A percentile compares a stretch with the other conserved stretches of the same genome.
phyloP scores from a whole-genome alignment of 495 filamentous ascomycete genomes.

The Oidiodendron maius region DNA sequence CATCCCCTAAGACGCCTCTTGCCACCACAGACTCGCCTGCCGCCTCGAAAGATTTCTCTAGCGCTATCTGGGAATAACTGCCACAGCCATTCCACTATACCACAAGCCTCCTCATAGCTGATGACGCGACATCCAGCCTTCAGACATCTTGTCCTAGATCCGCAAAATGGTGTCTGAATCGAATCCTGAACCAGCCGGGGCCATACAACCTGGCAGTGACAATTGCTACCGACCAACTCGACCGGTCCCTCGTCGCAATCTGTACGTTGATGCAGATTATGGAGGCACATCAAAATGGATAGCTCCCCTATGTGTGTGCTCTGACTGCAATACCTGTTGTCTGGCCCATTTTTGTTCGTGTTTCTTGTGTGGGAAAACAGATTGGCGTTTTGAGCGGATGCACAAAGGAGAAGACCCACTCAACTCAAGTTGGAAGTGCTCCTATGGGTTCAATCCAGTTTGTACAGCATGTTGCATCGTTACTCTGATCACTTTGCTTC shows the following conservation, averaged over 20 bases:
- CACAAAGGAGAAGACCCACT: slow-evolving; percentile 6
- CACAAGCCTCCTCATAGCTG: too few species aligned
- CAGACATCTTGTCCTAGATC: not conserved
- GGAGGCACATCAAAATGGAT: too few species aligned
- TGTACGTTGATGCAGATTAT: too few species aligned
- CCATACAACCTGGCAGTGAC: not conserved
- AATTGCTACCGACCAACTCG: too few species aligned
- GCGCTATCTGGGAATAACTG: slow-evolving; percentile 6
- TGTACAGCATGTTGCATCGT: slow-evolving; percentile 8
- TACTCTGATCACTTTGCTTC: too few species aligned
- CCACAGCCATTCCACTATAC: not conserved
- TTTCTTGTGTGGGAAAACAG: slow-evolving; percentile 21
- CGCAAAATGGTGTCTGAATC: not conserved
- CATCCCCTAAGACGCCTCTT: too few species aligned
- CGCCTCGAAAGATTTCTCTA: too few species aligned
- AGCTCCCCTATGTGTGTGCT: not conserved
- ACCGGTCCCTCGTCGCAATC: too few species aligned
- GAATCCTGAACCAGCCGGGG: not conserved
- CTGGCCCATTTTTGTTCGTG: slow-evolving; percentile 19
- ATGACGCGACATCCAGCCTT: too few species aligned
- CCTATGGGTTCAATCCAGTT: slow-evolving; percentile 6
- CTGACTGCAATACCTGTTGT: slow-evolving; percentile 15
- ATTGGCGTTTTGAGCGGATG: slow-evolving; percentile 19
- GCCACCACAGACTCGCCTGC: too few species aligned
- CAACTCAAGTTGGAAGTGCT: not conserved